Conservation (phyloP, 2,329 filamentous ascomycete genomes). For the Alternaria infectoria region DNA sequence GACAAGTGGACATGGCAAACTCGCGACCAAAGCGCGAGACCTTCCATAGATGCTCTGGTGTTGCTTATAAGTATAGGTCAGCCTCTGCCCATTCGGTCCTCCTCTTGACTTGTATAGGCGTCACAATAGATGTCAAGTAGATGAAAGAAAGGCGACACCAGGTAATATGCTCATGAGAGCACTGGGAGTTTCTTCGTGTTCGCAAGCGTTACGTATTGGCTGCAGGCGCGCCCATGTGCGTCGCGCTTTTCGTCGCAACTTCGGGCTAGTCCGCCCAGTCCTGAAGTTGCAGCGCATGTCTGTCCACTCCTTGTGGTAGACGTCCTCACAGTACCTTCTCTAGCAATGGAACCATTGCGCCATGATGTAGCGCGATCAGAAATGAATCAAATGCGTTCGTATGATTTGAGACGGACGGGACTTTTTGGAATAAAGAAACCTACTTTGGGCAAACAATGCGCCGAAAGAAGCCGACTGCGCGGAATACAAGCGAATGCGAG, state of each 20-base stretch:
- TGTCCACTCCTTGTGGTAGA: not conserved
- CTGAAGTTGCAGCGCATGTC: slow-evolving; percentile 5
- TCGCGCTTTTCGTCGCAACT: slow-evolving; percentile 3
- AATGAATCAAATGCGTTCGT: not conserved
- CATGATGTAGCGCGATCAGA: not conserved
- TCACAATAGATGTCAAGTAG: not conserved
- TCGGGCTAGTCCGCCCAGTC: not conserved
- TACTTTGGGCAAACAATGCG: not conserved
- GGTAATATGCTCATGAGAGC: not conserved
- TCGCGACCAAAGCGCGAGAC: not conserved
- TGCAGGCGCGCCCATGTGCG: not conserved
- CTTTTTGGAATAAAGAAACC: not conserved
- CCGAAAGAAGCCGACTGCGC: not conserved
- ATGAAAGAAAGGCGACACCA: not conserved
- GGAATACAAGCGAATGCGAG: not conserved
- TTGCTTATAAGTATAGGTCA: not conserved
- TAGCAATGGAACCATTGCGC: not conserved
- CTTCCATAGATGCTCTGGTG: not conserved
- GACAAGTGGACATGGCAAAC: not conserved
- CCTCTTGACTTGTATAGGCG: slow-evolving; percentile 2
- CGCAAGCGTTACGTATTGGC: not conserved
- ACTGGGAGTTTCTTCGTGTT: not conserved
- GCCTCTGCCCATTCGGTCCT: not conserved
- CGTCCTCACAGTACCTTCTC: not conserved
- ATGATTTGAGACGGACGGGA: not conserved